Base-by-base conservation (phyloP, 345 rosid species). In the Corchorus olitorius region DNA sequence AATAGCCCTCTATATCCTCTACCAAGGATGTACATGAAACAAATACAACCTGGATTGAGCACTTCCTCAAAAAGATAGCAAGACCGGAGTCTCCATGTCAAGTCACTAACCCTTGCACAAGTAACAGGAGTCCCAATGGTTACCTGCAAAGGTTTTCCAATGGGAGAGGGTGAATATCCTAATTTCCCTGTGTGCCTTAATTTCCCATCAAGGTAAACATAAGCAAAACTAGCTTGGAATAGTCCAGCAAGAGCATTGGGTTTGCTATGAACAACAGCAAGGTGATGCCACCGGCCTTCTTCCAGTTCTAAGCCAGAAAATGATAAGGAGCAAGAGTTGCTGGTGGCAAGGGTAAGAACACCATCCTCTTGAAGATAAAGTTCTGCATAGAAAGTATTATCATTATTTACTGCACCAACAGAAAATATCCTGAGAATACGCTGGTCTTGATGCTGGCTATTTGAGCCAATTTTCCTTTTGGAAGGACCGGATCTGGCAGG, bases 161-260 rank as follows among this genome's bases (percentile, higher is more conserved):
- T 67, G 54, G 99, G 99, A 45, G 99, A 97, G 46, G 98, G 98
- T 84, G 98, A 92, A 86, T 97, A 97, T 74, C 99, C 98, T 78
- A 97, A 81, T 82, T 91, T 97, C 77, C 99, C 99, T 0, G 98
- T 94, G 83, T 97, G 97, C 74, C 97, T 91, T 65, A 97, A 89
- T 87, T 91, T 92, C 82, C 99, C 99, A 88, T 97, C 88, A 71
- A 97, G 91, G 86, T 97, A 97, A 34, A 97, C 99, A 84, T 88
- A 79, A 59, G 99, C 99, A 86, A 94, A 85, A 82, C 99, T 97
- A 77, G 99, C 95, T 85, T 97, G 99, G 85, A 97, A 97, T 22
- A 97, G 87, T 84, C 99, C 99, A 85, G 99, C 98, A 72, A 97
- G 97, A 76, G 99, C 99, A 88, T 92, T 97, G 46, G 99, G 99